Base-by-base conservation (phyloP, 441 rosid genomes). In the Adansonia rubrostipa region DNA sequence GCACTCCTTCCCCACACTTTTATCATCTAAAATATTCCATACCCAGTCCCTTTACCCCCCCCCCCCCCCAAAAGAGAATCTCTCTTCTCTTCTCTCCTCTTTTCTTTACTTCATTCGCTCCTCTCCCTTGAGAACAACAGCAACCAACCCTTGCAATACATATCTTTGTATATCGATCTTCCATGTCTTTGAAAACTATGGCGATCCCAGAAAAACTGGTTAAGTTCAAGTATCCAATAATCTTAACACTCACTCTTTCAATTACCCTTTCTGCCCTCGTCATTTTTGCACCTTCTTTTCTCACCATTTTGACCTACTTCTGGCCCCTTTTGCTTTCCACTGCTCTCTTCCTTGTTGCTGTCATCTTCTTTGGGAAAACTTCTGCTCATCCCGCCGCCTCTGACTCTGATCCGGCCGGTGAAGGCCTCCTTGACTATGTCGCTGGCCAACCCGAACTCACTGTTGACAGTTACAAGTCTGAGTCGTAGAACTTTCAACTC, bases 241-340 rank as follows among this genome's bases (percentile, higher is more conserved):
- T 86, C 80, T 28, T 84, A 60, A 17, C 85, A 60, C 82, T 92
- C 63, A 45, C 77, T 50, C 3, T 86, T n/a, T 76, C 82, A 71
- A 69, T 83, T 5, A 1, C 28, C 33, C 71, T 33, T 28, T 22
- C 69, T 24, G 75, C 82, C 73, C 64, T 83, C 60, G 17, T 80
- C 45, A 20, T 83, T 51, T 74, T 80, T 3, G 92, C 96, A 10
- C 98, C 99, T 1, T 84, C 98, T 57, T 88, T 93, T 76, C 79
- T 93, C 83, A 85, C 88, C 63, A 78, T 95, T 67, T 64, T 95
- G 68, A 84, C 93, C 78, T 93, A 89, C 88, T 95, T 95, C 61
- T 92, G 96, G 94, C 98, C 98, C 20, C 85, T 95, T 24, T 77
- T 91, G 65, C 84, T 95, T 79, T 95, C 99, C 84, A 93, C 99